These are phyloP conservation scores for Sarocladium kiliense DNA, from an alignment of 2,329 filamentous ascomycete species.

Conservation along the genomic window DNA sequence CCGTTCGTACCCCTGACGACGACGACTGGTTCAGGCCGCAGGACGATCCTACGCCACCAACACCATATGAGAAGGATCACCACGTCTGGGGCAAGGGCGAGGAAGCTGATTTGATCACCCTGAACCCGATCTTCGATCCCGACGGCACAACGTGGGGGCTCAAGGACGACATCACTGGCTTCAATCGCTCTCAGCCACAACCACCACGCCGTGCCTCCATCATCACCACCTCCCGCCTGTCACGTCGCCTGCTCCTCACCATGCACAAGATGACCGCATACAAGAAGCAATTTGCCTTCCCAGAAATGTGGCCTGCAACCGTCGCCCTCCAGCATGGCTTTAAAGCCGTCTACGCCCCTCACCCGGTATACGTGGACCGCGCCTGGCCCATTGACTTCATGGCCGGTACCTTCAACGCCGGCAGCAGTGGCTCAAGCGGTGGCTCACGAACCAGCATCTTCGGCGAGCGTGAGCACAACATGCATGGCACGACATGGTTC, in stretches of 20 bases:
- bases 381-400: conserved; percentile 78
- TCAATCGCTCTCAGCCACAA: conserved; percentile 57
- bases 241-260: conserved; percentile 67
- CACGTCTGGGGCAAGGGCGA: conserved; percentile 86
- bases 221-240: conserved; percentile 83
- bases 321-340: conserved; percentile 85
- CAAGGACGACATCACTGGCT: conserved; percentile 77
- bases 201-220: conserved; percentile 77
- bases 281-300: conserved; percentile 84
- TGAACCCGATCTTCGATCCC: conserved; percentile 90
- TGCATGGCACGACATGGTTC: conserved; percentile 84
- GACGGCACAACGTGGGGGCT: conserved; percentile 81
- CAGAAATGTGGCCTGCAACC: conserved; percentile 93
- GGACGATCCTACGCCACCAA: conserved; percentile 69
- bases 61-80: conserved; percentile 67
- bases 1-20: conserved; percentile 61
- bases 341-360: conserved; percentile 87
- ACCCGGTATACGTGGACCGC: conserved; percentile 83
- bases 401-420: conserved; percentile 74
- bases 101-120: conserved; percentile 84
- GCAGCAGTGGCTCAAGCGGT: conserved; percentile 69
- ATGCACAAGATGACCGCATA: conserved; percentile 90
- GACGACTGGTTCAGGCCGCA: conserved; percentile 68
- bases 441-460: conserved; percentile 68
- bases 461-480: conserved; percentile 83